phyloP scores from a whole-genome alignment of 2,329 filamentous ascomycete species.

The Emydomyces testavorans region DNA sequence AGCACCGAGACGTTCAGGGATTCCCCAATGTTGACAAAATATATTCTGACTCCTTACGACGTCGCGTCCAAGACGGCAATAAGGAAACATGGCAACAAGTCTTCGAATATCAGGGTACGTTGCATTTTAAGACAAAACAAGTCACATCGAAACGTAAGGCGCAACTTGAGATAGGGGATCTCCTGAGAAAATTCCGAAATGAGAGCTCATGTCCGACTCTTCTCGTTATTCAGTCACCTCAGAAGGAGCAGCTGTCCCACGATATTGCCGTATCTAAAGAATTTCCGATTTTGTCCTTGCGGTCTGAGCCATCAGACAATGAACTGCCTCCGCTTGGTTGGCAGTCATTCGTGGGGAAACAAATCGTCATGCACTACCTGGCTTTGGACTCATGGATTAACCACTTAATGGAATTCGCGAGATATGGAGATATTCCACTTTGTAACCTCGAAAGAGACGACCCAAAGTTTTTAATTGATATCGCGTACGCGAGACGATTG shows the following conservation, averaged over 20 bases:
- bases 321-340: slow-evolving; percentile 84
- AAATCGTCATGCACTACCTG: slow-evolving; percentile 79
- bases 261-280: slow-evolving; percentile 76
- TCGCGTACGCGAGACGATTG: slow-evolving; percentile 81
- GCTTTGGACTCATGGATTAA: slow-evolving; percentile 86
- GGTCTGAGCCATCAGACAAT: slow-evolving; percentile 71
- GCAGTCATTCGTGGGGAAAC: slow-evolving; percentile 78
- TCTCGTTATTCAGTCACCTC: slow-evolving; percentile 82
- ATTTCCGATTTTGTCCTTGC: slow-evolving; percentile 70
- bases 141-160: slow-evolving; percentile 85
- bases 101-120: slow-evolving; percentile 74
- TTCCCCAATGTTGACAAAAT: slow-evolving; percentile 84
- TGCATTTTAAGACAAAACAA: slow-evolving; percentile 76
- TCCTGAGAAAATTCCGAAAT: slow-evolving; percentile 79
- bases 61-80: slow-evolving; percentile 49
- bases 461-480: slow-evolving; percentile 86
- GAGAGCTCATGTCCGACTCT: slow-evolving; percentile 72
- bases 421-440: slow-evolving; percentile 86
- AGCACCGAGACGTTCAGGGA: slow-evolving; percentile 66
- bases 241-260: slow-evolving; percentile 66
- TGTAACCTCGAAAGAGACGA: slow-evolving; percentile 94
- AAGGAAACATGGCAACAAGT: slow-evolving; percentile 65
- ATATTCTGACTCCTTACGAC: slow-evolving; percentile 62
- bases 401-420: slow-evolving; percentile 73
- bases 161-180: slow-evolving; percentile 73